phyloP scores from a whole-genome alignment of 371 early-diverging fungal species.

The Thermomucor indicae-seudaticae region DNA sequence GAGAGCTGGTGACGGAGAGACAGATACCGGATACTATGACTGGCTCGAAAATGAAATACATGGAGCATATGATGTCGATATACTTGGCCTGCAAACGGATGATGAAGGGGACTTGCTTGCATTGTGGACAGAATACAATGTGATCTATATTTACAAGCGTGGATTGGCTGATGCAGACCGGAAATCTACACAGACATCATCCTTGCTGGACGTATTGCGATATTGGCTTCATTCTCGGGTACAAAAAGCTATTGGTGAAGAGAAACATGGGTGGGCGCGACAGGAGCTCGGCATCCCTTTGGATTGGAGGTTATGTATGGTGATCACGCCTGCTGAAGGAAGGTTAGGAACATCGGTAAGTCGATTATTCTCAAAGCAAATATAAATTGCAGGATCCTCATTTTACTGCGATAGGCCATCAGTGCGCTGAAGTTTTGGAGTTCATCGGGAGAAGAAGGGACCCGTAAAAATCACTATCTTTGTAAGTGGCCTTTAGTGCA shows the following conservation, averaged over 20 bases:
- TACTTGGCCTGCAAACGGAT: constrained; percentile 24
- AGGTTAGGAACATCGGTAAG: constrained; percentile 4
- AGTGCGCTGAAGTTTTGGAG: constrained; percentile 5
- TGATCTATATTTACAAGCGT: constrained; percentile 22
- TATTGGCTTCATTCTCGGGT: constrained; percentile 7
- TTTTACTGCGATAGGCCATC: neutral
- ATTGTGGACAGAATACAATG: constrained; percentile 33
- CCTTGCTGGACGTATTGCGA: constrained; percentile 7
- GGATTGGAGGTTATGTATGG: constrained; percentile 11
- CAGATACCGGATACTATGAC: constrained; percentile 1
- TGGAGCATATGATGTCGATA: constrained; percentile 20
- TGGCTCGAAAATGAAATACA: neutral
- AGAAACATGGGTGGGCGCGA: neutral
- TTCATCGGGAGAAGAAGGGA: neutral
- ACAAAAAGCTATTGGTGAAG: neutral
- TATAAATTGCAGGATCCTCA: neutral
- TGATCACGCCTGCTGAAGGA: constrained; percentile 3
- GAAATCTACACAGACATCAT: neutral
- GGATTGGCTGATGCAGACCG: constrained; percentile 4
- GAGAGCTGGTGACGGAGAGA: neutral
- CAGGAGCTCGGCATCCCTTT: constrained; percentile 2
- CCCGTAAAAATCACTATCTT: neutral
- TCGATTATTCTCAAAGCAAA: neutral
- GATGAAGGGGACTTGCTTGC: constrained; percentile 23
- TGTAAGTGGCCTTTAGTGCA: constrained; percentile 3